Conservation (phyloP, 1,284 basidiomycete species). For the Gomphus bonarii region DNA sequence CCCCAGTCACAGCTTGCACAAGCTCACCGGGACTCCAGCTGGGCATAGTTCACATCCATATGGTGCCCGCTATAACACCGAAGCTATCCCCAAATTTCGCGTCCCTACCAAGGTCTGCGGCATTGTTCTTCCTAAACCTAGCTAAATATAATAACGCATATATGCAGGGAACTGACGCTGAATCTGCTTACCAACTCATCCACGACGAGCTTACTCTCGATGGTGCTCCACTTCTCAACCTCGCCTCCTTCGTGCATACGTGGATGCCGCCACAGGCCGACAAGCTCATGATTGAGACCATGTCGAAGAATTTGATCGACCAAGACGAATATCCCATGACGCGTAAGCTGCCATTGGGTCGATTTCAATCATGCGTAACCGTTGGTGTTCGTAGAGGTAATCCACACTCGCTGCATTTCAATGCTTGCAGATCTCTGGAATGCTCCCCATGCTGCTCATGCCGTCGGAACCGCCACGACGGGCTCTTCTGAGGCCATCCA, state of each 20-base stretch:
- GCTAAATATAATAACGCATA: neutral
- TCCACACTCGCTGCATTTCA: constrained; percentile 74
- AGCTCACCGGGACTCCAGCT: constrained; percentile 27
- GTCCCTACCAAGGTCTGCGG: constrained; percentile 43
- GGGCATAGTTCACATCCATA: constrained; percentile 36
- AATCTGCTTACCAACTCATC: constrained; percentile 69
- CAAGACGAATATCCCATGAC: constrained; percentile 89
- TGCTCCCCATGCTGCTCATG: constrained; percentile 61
- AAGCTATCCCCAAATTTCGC: constrained; percentile 55
- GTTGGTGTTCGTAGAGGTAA: constrained; percentile 34
- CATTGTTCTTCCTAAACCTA: neutral
- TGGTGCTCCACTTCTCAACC: constrained; percentile 69
- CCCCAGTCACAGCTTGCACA: constrained; percentile 23
- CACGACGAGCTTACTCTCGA: constrained; percentile 80
- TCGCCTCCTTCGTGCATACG: constrained; percentile 67
- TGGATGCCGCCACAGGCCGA: constrained; percentile 56
- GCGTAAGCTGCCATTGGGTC: constrained; percentile 30
- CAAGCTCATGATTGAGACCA: constrained; percentile 73
- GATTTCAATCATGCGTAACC: neutral
- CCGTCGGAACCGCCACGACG: constrained; percentile 88
- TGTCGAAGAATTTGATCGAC: constrained; percentile 85
- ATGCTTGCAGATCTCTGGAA: constrained; percentile 94
- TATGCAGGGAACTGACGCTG: constrained; percentile 39
- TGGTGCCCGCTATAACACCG: constrained; percentile 54
- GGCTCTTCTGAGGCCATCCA: constrained; percentile 92